Percentiles rank a stretch among this genome's conserved stretches.
These are phyloP conservation scores for Leccinum obscurum DNA, from an alignment of 768 basidiomycete species.

Conservation along the genomic window DNA sequence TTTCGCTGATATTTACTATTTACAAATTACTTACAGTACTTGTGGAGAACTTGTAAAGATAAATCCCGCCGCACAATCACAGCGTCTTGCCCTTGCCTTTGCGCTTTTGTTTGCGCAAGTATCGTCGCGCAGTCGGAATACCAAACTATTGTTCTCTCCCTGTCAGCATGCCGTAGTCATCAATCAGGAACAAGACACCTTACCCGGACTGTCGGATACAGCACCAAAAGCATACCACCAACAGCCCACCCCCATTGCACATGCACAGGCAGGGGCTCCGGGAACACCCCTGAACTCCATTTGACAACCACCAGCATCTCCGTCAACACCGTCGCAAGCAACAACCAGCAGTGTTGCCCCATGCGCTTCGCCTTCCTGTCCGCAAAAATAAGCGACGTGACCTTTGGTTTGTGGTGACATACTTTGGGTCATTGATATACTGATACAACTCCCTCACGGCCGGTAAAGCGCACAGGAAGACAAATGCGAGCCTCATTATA, in stretches of 20 bases:
- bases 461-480: slow-evolving; percentile 86
- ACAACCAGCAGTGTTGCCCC: slow-evolving; percentile 87
- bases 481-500: slow-evolving; percentile 65
- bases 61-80: slow-evolving; percentile 19
- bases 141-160: slow-evolving; percentile 52
- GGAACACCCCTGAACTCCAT: slow-evolving; percentile 76
- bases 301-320: slow-evolving; percentile 80
- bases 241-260: slow-evolving; percentile 71
- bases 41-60: neutral
- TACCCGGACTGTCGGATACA: slow-evolving; percentile 73
- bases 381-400: slow-evolving; percentile 3
- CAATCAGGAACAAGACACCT: slow-evolving; percentile 22
- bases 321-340: slow-evolving; percentile 82
- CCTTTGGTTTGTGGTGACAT: slow-evolving; percentile 23
- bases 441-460: slow-evolving; percentile 83
- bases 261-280: slow-evolving; percentile 55
- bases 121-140: slow-evolving; percentile 55
- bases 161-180: slow-evolving; percentile 11
- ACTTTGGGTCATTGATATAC: slow-evolving; percentile 83
- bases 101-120: slow-evolving; percentile 40
- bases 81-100: slow-evolving; percentile 33
- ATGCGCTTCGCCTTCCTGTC: slow-evolving; percentile 79
- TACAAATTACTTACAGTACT: too few relatives aligned
- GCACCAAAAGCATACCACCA: slow-evolving; percentile 55
- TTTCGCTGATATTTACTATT: too few relatives aligned